Evolutionary conservation across 345 rosid genomes (phyloP).

Genomic region (Eucalyptus regnans): DNA sequence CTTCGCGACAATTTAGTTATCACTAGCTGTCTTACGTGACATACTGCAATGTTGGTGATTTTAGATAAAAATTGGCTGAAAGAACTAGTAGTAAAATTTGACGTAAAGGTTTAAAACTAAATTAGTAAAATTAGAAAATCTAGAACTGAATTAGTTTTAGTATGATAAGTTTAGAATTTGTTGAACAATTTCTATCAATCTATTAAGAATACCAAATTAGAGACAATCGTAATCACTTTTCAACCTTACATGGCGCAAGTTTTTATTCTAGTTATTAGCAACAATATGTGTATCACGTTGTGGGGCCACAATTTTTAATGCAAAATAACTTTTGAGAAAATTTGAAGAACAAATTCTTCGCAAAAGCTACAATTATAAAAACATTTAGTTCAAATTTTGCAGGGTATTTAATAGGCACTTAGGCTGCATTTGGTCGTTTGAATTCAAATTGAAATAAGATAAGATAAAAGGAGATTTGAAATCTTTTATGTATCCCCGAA

Average conservation of each 20-base stretch:
- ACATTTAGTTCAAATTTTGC: neutral
- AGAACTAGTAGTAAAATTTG: neutral
- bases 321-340: neutral
- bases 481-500: accelerated
- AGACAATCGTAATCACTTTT: neutral
- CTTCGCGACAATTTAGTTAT: accelerated
- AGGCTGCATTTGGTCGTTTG: accelerated
- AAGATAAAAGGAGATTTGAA: too few relatives aligned
- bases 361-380: neutral
- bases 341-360: neutral
- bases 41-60: accelerated
- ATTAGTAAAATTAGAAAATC: neutral
- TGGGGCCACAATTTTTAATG: neutral
- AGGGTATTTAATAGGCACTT: neutral
- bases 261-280: neutral
- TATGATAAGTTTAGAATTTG: accelerated
- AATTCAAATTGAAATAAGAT: too few relatives aligned
- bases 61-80: accelerated
- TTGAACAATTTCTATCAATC: neutral
- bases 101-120: accelerated
- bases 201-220: neutral
- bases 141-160: accelerated
- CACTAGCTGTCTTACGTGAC: accelerated
- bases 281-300: neutral
- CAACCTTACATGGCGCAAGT: neutral